Conservation (phyloP, 2,329 filamentous ascomycete species). For the Cladobotryum protrusum region DNA sequence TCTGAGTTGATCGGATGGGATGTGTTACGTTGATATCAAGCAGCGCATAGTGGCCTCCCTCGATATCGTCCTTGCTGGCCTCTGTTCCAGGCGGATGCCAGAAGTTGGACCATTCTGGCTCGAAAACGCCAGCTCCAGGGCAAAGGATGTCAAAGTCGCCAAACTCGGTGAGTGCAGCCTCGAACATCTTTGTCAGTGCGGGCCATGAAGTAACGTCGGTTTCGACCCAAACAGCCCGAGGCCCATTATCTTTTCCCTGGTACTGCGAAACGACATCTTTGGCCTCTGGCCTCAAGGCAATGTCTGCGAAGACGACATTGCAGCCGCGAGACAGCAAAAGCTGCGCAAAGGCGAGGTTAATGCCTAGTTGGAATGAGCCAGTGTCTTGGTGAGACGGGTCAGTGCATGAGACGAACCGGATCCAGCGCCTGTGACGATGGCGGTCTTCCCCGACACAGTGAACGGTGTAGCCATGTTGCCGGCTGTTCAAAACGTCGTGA, state of each 20-base stretch:
- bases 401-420: slow-evolving; percentile 13
- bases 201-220: slow-evolving; percentile 11
- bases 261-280: slow-evolving; percentile 5
- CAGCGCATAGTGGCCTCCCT: slow-evolving; percentile 26
- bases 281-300: slow-evolving; percentile 7
- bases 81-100: slow-evolving; percentile 22
- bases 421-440: slow-evolving; percentile 20
- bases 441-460: slow-evolving; percentile 19
- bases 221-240: slow-evolving; percentile 2
- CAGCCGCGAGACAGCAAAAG: slow-evolving; percentile 29
- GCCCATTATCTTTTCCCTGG: neutral
- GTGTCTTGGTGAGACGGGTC: neutral
- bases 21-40: slow-evolving; percentile 32
- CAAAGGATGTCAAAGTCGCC: slow-evolving; percentile 9
- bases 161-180: slow-evolving; percentile 1
- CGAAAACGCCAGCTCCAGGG: slow-evolving; percentile 9
- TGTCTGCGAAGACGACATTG: slow-evolving; percentile 11
- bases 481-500: no score
- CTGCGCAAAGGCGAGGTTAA: slow-evolving; percentile 38
- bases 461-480: slow-evolving; percentile 12
- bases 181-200: slow-evolving; percentile 6
- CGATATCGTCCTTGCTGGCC: slow-evolving; percentile 20
- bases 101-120: slow-evolving; percentile 10
- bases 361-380: slow-evolving; percentile 23
- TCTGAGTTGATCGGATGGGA: slow-evolving; percentile 32